Evolutionary conservation across 768 basidiomycete species (phyloP), one percentile per base, ranked within the genome.

Genomic region (Termitomyces sp.): DNA sequence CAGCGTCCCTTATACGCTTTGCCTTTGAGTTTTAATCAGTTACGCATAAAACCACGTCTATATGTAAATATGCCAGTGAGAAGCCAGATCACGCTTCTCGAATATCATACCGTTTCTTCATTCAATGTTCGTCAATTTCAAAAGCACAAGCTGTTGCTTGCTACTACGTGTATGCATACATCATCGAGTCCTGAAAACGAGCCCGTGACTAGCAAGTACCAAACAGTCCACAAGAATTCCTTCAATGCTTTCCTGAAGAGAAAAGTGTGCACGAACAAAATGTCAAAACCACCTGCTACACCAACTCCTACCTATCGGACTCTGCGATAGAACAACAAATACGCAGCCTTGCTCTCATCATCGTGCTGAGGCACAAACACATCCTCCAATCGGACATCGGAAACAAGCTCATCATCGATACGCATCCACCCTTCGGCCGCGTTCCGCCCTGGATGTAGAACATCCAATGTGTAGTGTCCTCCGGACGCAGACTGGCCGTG

Each of bases 401-500:
- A 85, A 26, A 95, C 88, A 10, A 87, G 74, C 70, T 97, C 95
- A 67, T 98, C 96, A 69, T 98, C 95, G 53, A 98, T 89, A 50
- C 95, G 86, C 59, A 97, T 78, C 96, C 96, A 98, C 10, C 83
- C 87, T 57, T 90, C 5, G 79, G 76, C 79, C 73, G 68, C 79
- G 82, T 36, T 86, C 78, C 61, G 82, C 81, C 3, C 61, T 14
- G 88, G 89, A 63, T 92, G 87, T 2, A 95, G 75, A 10, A 95
- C 89, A 64, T 94, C 90, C 47, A 96, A 82, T 2, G 95, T 98
- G 74, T 98, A 98, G 71, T 98, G 96, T 1, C 96, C 96, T 3
- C 94, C 94, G 1, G 87, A 87, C 0, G 96, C 93, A 7, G 91
- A 90, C 29, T 79, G 76, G 2, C 96, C 96, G 63, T 99, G 95